Conservation (phyloP, 495 filamentous ascomycete genomes). For the Aspergillus sclerotioniger region DNA sequence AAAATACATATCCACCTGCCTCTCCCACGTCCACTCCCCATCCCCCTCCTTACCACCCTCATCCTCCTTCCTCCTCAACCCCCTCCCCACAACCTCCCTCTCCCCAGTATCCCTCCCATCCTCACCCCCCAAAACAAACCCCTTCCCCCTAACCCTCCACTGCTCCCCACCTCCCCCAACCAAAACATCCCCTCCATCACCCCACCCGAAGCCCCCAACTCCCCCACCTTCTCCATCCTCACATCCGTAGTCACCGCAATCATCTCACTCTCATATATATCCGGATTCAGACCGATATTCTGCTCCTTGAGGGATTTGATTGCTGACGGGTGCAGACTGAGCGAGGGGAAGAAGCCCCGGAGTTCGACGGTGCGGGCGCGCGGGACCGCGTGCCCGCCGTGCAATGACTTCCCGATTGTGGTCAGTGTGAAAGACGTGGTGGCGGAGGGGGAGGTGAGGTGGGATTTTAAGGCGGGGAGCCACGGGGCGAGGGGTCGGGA, state of each 20-base stretch:
- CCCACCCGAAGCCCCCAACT: constrained; percentile 58
- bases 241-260: constrained; percentile 83
- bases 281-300: constrained; percentile 54
- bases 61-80: constrained; percentile 27
- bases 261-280: constrained; percentile 68
- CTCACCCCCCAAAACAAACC: constrained; percentile 67
- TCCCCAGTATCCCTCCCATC: constrained; percentile 53
- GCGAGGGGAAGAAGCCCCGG: constrained; percentile 76
- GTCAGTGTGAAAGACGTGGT: constrained; percentile 75
- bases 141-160: constrained; percentile 78
- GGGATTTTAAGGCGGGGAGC: constrained; percentile 63
- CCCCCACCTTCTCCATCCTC: constrained; percentile 75
- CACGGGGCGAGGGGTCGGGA: constrained; percentile 53
- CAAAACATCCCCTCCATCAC: constrained; percentile 83
- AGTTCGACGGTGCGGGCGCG: constrained; percentile 67
- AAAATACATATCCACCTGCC: constrained; percentile 81
- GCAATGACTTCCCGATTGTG: constrained; percentile 53
- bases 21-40: constrained; percentile 62
- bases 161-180: constrained; percentile 68
- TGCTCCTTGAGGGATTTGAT: constrained; percentile 66
- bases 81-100: constrained; percentile 40
- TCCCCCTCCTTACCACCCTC: constrained; percentile 21
- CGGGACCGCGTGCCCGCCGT: constrained; percentile 42
- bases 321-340: constrained; percentile 47
- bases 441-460: constrained; percentile 56